phyloP scores from a whole-genome alignment of 352 stramenopile genomes.

The Phytophthora litchii region DNA sequence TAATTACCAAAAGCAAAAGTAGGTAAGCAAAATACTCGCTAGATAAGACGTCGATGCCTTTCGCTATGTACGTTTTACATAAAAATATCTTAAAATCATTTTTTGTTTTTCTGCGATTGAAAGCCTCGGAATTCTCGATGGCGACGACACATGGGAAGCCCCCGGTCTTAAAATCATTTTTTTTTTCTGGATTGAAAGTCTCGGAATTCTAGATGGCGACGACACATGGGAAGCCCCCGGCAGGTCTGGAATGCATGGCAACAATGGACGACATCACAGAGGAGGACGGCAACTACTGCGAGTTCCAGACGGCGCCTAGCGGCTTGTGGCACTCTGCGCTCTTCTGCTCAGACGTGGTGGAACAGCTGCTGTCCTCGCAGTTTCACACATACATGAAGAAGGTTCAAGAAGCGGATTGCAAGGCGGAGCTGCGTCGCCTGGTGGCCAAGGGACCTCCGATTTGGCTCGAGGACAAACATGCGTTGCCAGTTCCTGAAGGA shows the following conservation, averaged over 20 bases:
- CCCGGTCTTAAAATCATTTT: not conserved
- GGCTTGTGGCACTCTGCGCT: constrained; percentile 87
- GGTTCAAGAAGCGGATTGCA: constrained; percentile 94
- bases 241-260: constrained; percentile 92
- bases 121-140: constrained; percentile 13
- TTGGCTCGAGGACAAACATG: constrained; percentile 94
- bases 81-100: not conserved
- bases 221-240: constrained; percentile 77
- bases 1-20: too few relatives aligned
- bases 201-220: constrained; percentile 11
- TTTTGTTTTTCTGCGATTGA: too few relatives aligned
- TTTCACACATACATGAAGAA: constrained; percentile 94
- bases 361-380: constrained; percentile 89
- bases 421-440: constrained; percentile 93
- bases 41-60: too few relatives aligned
- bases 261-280: constrained; percentile 97
- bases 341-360: constrained; percentile 75
- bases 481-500: constrained; percentile 83
- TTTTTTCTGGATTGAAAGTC: too few relatives aligned
- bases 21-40: too few relatives aligned
- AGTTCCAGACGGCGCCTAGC: constrained; percentile 93
- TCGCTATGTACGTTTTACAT: constrained; percentile 6
- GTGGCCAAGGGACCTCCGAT: constrained; percentile 90
- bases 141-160: constrained; percentile 74
- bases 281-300: constrained; percentile 87